Base-by-base conservation (phyloP, 2,329 filamentous ascomycete species). In the Aspergillus uvarum region DNA sequence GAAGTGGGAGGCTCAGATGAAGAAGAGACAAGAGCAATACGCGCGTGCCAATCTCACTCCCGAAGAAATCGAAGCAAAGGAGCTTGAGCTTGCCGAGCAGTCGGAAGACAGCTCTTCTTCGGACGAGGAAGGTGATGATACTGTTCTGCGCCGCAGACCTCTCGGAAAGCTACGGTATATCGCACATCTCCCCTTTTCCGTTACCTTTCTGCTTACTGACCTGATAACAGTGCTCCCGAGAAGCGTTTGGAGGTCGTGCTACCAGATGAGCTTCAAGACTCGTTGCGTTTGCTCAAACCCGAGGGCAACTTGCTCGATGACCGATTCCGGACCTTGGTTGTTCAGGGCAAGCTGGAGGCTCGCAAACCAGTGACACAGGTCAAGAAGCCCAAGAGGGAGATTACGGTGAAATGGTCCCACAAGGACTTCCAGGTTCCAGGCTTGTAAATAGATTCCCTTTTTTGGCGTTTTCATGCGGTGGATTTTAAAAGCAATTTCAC, bases 241-340 rank as follows among this genome's bases (percentile, higher is more conserved):
- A 90, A 90, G 74, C 82, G 91, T 63, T 80, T 98, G 69, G 87
- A 97, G 76, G 75, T 97, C 68, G 83, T 97, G 63, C 76, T 97
- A 62, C 85, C 92, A 47, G 87, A 98, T 77, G 86, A 99, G 80
- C 77, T 95, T 70, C 83, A 96, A 76, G 86, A 96, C 71, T 88
- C 92, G 53, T 78, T 97, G 70, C 78, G 95, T 71, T 77, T 92
- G 72, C 78, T 96, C 65, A 96, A 94, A 77, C 95, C 95, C 0
- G 95, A 99, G 76, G 95, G 95, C n/a, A 98, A 97, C 73, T 80
- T 97, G 44, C 82, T 99, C 67, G 92, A 92, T 67, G 95, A 99
- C 71, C 85, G 95, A 54, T 98, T 96, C 81, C 84, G 95, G 63
- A 98, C 86, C 74, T 82, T 98, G 78, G 81, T 98, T 63, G 84